Conservation (phyloP, 1,284 basidiomycete species). For the Anthracocystis setariae region DNA sequence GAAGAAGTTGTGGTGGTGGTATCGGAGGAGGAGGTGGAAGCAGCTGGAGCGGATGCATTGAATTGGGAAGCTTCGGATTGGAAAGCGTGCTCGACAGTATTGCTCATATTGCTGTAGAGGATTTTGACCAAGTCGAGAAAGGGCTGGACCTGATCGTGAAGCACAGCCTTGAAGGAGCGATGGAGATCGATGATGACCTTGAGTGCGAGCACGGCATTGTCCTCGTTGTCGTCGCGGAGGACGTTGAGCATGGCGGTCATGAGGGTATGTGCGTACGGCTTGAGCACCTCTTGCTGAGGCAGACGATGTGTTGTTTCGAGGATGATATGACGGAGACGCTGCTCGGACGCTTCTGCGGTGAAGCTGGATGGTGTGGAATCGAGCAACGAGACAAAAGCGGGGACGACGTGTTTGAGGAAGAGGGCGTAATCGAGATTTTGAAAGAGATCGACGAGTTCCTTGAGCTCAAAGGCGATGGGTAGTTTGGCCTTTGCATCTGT, state of each 20-base stretch:
- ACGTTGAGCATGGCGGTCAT: constrained; percentile 80
- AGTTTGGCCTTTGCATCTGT: constrained; percentile 53
- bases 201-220: constrained; percentile 89
- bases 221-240: constrained; percentile 92
- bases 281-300: constrained; percentile 81
- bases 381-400: constrained; percentile 81
- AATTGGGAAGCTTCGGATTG: constrained; percentile 56
- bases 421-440: constrained; percentile 76
- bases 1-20: constrained; percentile 5
- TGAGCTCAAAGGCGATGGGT: constrained; percentile 57
- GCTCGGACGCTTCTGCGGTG: constrained; percentile 82
- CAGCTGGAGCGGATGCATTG: constrained; percentile 5
- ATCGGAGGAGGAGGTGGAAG: constrained; percentile 5
- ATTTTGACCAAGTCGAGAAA: constrained; percentile 81
- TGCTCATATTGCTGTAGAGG: constrained; percentile 80
- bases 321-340: constrained; percentile 73
- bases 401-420: constrained; percentile 74
- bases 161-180: constrained; percentile 69
- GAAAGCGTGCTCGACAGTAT: constrained; percentile 81
- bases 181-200: constrained; percentile 86
- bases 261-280: constrained; percentile 77
- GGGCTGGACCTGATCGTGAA: constrained; percentile 81
- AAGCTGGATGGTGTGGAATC: constrained; percentile 80
- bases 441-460: constrained; percentile 61
- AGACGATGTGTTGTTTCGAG: constrained; percentile 77